Evolutionary conservation across 2,329 filamentous ascomycete genomes (phyloP), one percentile per base, ranked within the genome.

Genomic region (Colletotrichum sp.): DNA sequence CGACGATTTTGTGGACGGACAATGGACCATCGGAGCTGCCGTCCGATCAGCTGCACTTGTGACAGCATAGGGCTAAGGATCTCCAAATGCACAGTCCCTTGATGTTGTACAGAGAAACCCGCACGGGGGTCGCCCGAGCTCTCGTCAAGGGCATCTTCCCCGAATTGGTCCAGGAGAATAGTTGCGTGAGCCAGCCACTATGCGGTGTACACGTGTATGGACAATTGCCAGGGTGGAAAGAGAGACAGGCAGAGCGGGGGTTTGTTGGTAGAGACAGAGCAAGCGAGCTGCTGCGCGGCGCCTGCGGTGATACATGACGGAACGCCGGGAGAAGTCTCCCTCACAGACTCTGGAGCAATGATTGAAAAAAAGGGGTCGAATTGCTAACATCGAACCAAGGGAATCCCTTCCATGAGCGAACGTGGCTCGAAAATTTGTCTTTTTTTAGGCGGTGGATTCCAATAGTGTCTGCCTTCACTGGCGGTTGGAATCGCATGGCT

Each of bases 201-300:
- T 68, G 39, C 32, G 39, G n/a, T 28, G 73, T 68, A 59, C 73
- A 75, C 57, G 69, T 68, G 73, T 67, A 72, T 61, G 39, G 15
- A 25, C 39, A 39, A 34, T 15, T 64, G 16, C 34, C 25, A 34
- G 61, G 32, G n/a, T 39, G 32, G 36, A 59, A 61, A 27, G 63
- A 48, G 39, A 19, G 55, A 39, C 34, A 25, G 60, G 36, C 60
- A 66, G 72, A 61, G 48, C 52, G 73, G 67, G 44, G 16, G 39
- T 34, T 59, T 48, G 63, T 57, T 61, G 72, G 39, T 27, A 71
- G 30, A 39, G 28, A 22, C 16, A 44, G 32, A 68, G 63, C 63
- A 68, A 59, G 69, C 55, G 57, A 64, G 63, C 30, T 64, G 68
- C 28, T 65, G 55, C 59, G 57, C 69, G 63, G 73, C 69, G 63